A percentile compares a stretch with the other conserved stretches of the same genome.
These are phyloP conservation scores for Floccularia luteovirens DNA, from an alignment of 768 basidiomycete genomes.

Conservation along the genomic window DNA sequence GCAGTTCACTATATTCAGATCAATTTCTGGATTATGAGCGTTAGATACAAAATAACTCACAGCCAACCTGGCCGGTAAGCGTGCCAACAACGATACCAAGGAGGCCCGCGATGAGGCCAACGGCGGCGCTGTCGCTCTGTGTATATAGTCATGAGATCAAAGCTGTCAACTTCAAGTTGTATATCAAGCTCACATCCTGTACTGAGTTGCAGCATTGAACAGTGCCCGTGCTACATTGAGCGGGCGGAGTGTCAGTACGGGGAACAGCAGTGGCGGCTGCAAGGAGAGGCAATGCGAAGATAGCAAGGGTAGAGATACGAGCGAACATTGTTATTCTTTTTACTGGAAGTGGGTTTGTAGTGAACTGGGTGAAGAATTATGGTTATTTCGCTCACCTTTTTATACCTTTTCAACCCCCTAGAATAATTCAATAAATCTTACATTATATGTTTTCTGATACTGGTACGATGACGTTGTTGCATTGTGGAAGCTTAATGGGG, in stretches of 20 bases:
- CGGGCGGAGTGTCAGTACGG: constrained; percentile 3
- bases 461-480: too few species aligned
- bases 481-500: too few species aligned
- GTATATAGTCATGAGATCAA: neutral
- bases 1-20: neutral
- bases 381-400: too few species aligned
- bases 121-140: neutral
- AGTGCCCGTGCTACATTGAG: neutral
- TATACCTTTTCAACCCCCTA: too few species aligned
- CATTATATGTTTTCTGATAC: too few species aligned
- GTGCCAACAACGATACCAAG: neutral
- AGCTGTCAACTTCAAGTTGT: neutral
- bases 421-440: too few species aligned
- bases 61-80: constrained; percentile 1
- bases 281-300: constrained; percentile 13
- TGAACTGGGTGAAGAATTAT: too few species aligned
- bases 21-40: neutral
- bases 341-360: too few species aligned
- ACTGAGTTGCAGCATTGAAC: neutral
- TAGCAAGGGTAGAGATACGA: constrained; percentile 10
- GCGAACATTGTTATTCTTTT: constrained; percentile 16
- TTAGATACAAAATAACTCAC: neutral
- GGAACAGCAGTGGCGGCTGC: constrained; percentile 11
- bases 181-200: neutral
- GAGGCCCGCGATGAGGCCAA: neutral